Conservation (phyloP, 768 basidiomycete genomes). For the Astraeus odoratus region DNA sequence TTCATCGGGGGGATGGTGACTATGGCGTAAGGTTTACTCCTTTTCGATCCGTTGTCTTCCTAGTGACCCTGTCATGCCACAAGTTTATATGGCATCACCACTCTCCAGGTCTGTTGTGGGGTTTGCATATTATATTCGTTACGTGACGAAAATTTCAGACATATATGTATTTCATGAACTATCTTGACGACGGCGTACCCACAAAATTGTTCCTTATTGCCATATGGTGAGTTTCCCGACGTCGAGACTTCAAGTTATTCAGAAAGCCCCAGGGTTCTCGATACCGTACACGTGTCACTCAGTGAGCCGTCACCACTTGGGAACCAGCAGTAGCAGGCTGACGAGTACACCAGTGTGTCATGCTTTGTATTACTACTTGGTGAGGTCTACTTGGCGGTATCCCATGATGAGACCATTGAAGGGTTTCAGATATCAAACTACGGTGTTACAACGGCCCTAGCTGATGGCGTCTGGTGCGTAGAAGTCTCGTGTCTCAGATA, state of each 20-base stretch:
- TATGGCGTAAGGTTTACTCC: neutral
- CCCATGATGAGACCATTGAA: neutral
- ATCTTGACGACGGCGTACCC: neutral
- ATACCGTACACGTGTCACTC: neutral
- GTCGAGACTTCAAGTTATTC: neutral
- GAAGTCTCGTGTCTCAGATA: neutral
- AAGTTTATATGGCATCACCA: neutral
- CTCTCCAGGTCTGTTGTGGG: neutral
- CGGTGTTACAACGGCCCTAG: neutral
- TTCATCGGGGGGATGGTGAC: neutral
- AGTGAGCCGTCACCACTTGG: neutral
- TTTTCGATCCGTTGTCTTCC: neutral
- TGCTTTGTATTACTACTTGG: conserved; percentile 1
- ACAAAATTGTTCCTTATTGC: neutral
- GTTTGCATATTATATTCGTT: neutral
- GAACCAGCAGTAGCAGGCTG: neutral
- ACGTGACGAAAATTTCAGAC: neutral
- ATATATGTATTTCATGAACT: neutral
- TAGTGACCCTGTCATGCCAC: neutral
- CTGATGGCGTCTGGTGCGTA: neutral
- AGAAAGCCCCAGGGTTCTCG: neutral
- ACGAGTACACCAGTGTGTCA: neutral
- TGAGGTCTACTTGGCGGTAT: neutral
- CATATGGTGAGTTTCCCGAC: neutral
- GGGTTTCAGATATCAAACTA: neutral